A percentile compares a stretch with the other conserved stretches of the same genome.
These are phyloP conservation scores for Aspergillus carbonarius DNA, from an alignment of 2,329 filamentous ascomycete genomes.

Conservation along the genomic window DNA sequence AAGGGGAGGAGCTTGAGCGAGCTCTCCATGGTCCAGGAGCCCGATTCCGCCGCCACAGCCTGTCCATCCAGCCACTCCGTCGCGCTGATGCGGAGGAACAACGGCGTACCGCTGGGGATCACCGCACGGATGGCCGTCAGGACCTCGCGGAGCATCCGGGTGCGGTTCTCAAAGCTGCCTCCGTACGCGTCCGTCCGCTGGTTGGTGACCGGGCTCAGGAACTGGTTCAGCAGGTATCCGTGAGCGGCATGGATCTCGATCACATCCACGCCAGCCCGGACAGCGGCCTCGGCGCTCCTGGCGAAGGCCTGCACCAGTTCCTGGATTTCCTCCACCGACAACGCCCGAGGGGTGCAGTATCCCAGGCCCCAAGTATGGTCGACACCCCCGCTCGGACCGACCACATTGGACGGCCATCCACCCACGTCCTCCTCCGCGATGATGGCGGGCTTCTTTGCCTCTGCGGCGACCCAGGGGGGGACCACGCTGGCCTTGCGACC, in stretches of 20 bases:
- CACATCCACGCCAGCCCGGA: slow-evolving; percentile 70
- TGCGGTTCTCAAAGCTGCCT: slow-evolving; percentile 60
- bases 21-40: slow-evolving; percentile 43
- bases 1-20: slow-evolving; percentile 42
- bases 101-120: slow-evolving; percentile 66
- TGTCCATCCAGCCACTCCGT: slow-evolving; percentile 68
- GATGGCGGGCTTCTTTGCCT: slow-evolving; percentile 20
- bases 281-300: slow-evolving; percentile 56
- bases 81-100: slow-evolving; percentile 69
- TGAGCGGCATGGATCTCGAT: slow-evolving; percentile 79
- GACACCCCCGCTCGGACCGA: slow-evolving; percentile 35
- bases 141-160: slow-evolving; percentile 65
- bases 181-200: slow-evolving; percentile 59
- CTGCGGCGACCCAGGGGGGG: slow-evolving; percentile 46
- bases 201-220: slow-evolving; percentile 69
- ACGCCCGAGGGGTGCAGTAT: slow-evolving; percentile 62
- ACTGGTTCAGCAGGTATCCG: slow-evolving; percentile 70
- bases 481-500: slow-evolving; percentile 62
- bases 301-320: slow-evolving; percentile 62
- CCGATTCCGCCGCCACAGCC: slow-evolving; percentile 18
- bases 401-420: slow-evolving; percentile 55
- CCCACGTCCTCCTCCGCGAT: slow-evolving; percentile 50
- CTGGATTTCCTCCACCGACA: slow-evolving; percentile 67
- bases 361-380: slow-evolving; percentile 59
- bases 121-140: slow-evolving; percentile 58